Evolutionary conservation across 345 rosid genomes (phyloP).

Genomic region (Dovyalis caffra): DNA sequence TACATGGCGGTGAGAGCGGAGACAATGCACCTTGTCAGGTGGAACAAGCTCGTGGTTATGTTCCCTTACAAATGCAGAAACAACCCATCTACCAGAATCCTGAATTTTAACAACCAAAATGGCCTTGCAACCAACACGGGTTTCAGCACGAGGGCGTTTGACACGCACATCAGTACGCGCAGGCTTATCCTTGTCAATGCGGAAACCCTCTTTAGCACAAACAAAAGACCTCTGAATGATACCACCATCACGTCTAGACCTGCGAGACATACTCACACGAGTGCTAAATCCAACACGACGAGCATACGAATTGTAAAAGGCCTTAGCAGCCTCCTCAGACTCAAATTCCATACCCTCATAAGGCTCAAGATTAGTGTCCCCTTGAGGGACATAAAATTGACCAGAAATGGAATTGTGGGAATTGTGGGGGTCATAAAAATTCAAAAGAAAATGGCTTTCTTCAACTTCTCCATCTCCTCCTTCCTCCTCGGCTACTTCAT

Average conservation of each 20-base stretch:
- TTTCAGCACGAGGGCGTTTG: slow-evolving; percentile 54
- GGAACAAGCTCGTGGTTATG: slow-evolving; percentile 64
- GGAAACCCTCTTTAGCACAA: slow-evolving; percentile 66
- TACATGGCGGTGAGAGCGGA: slow-evolving; percentile 59
- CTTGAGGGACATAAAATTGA: slow-evolving; percentile 33
- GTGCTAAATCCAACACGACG: slow-evolving; percentile 61
- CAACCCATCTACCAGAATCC: slow-evolving; percentile 59
- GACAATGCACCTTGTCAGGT: slow-evolving; percentile 59
- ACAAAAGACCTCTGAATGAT: slow-evolving; percentile 66
- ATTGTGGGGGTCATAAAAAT: background rate
- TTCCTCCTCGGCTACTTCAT: background rate
- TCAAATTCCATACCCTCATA: slow-evolving; percentile 64
- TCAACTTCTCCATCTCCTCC: background rate
- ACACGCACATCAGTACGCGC: slow-evolving; percentile 17
- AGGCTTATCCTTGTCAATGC: slow-evolving; percentile 24
- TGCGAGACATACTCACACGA: slow-evolving; percentile 57
- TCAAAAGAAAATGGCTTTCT: background rate
- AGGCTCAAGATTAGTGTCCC: slow-evolving; percentile 52
- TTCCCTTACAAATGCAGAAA: slow-evolving; percentile 50
- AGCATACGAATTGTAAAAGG: slow-evolving; percentile 66
- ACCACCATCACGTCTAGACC: slow-evolving; percentile 67
- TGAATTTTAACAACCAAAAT: slow-evolving; percentile 56
- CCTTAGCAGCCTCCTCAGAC: slow-evolving; percentile 68
- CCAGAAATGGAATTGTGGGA: slow-evolving; percentile 6
- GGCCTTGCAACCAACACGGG: slow-evolving; percentile 63